Percentiles rank a stretch among this genome's conserved stretches.
Conservation (phyloP, 208 protist genomes). For the Trypanosoma conorhini region DNA sequence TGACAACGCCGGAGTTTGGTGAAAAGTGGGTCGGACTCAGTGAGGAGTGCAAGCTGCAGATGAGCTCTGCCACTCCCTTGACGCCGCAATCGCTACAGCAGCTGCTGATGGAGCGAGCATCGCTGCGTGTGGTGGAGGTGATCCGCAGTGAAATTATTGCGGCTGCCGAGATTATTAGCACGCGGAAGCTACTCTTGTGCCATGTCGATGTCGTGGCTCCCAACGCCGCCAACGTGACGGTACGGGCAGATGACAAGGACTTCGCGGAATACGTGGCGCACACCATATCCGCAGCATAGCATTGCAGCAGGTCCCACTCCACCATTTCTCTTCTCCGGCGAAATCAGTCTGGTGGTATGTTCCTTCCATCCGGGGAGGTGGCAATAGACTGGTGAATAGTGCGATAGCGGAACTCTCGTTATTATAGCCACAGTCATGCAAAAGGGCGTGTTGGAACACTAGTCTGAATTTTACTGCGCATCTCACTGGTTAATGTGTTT, state of each 20-base stretch:
- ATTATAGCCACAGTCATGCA: not conserved
- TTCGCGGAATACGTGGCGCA: conserved; percentile 27
- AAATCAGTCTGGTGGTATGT: not conserved
- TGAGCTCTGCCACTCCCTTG: conserved; percentile 13
- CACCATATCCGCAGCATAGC: conserved; percentile 9
- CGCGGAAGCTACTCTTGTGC: conserved; percentile 26
- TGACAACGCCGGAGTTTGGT: conserved; percentile 48
- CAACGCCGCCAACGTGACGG: conserved; percentile 26
- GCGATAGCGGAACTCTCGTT: not conserved
- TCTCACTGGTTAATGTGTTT: not conserved
- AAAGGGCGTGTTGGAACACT: not conserved
- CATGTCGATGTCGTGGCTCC: conserved; percentile 27
- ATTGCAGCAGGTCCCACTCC: not conserved
- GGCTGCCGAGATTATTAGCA: conserved; percentile 34
- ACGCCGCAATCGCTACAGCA: conserved; percentile 31
- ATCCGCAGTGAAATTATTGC: conserved; percentile 64
- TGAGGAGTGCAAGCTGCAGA: conserved; percentile 24
- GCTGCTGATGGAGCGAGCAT: conserved; percentile 33
- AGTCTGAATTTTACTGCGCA: not conserved
- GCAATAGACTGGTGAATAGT: not conserved
- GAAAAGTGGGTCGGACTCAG: conserved; percentile 29
- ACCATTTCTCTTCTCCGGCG: not conserved
- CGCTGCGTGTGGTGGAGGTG: conserved; percentile 55
- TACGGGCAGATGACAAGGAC: conserved; percentile 23
- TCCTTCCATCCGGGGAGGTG: not conserved